Evolutionary conservation across 2,329 filamentous ascomycete species (phyloP).

Genomic region (Monosporascus sp.): DNA sequence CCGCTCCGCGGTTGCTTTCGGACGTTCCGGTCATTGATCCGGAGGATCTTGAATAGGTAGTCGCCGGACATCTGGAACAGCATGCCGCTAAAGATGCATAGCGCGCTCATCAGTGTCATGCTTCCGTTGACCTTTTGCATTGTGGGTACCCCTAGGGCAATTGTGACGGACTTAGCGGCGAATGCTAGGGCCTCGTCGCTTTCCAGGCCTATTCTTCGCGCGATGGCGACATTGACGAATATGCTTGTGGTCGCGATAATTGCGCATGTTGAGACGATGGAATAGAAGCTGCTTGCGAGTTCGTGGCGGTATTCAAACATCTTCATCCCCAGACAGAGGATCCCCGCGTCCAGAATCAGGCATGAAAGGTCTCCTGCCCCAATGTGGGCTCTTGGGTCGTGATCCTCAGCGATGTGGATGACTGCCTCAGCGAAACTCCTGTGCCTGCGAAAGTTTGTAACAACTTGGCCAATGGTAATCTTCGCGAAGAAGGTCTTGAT

Average conservation of each 20-base stretch:
- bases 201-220: conserved; percentile 17
- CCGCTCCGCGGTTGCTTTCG: background rate
- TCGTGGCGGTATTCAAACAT: conserved; percentile 29
- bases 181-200: conserved; percentile 23
- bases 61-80: conserved; percentile 26
- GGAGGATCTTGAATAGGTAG: conserved; percentile 19
- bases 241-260: conserved; percentile 17
- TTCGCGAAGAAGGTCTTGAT: conserved; percentile 17
- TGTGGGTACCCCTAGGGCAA: conserved; percentile 25
- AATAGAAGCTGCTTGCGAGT: conserved; percentile 19
- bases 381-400: conserved; percentile 12
- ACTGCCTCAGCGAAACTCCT: conserved; percentile 18
- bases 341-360: conserved; percentile 25
- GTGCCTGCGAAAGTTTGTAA: conserved; percentile 20
- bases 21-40: conserved; percentile 14
- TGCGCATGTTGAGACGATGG: conserved; percentile 21
- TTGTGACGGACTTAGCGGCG: conserved; percentile 24
- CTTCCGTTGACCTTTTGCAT: conserved; percentile 22
- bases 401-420: conserved; percentile 7
- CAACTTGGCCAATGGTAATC: conserved; percentile 11
- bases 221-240: conserved; percentile 23
- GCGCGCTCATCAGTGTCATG: conserved; percentile 23
- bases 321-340: conserved; percentile 26
- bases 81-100: conserved; percentile 26
- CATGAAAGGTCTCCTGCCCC: conserved; percentile 25